Conservation (phyloP, 345 rosid genomes). For the Iberis pinnata region DNA sequence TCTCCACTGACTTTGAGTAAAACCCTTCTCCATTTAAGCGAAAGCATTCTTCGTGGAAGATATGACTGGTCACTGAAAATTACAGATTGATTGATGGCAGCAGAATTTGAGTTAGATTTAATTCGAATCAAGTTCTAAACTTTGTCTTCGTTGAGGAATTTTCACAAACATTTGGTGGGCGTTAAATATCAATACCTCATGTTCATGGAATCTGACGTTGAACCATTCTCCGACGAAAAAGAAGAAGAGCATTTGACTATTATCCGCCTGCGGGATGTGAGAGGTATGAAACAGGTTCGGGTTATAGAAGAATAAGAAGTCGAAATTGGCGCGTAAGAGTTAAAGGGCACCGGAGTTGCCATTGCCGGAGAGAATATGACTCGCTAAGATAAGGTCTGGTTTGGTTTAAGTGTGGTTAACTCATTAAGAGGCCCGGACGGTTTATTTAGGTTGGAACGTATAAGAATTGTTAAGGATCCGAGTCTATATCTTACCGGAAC, state of each 20-base stretch:
- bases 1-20: slow-evolving; percentile 97
- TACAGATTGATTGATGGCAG: too few species aligned
- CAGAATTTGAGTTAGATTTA: too few species aligned
- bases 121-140: neutral
- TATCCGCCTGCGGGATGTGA: slow-evolving; percentile 34
- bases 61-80: slow-evolving; percentile 58
- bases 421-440: too few species aligned
- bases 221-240: slow-evolving; percentile 36
- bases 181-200: slow-evolving; percentile 33
- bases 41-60: slow-evolving; percentile 43
- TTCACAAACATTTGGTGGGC: slow-evolving; percentile 36
- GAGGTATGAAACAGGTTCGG: slow-evolving; percentile 26
- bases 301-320: slow-evolving; percentile 29
- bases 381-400: too few species aligned
- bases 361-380: slow-evolving; percentile 27
- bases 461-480: too few species aligned
- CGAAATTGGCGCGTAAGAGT: slow-evolving; percentile 25
- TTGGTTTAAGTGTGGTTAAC: too few species aligned
- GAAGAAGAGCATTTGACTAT: slow-evolving; percentile 45
- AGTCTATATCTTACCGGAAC: too few species aligned
- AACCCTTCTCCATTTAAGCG: slow-evolving; percentile 82
- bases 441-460: too few species aligned
- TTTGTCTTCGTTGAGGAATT: slow-evolving; percentile 30
- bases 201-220: slow-evolving; percentile 40
- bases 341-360: slow-evolving; percentile 43